phyloP scores from a whole-genome alignment of 2,329 filamentous ascomycete species.

The Phyllosticta citribraziliensis region DNA sequence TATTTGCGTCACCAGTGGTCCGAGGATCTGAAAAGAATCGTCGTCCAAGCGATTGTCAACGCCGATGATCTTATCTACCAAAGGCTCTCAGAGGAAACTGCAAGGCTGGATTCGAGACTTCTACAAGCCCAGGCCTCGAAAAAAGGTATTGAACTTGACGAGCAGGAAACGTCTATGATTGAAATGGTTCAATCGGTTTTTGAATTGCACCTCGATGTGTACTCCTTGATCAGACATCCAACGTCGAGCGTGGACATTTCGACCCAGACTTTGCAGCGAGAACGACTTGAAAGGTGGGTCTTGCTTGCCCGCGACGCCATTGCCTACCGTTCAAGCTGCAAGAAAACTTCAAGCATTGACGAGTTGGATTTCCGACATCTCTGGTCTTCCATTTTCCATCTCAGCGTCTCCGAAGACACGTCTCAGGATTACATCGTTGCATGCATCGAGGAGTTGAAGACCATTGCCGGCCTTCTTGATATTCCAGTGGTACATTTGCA shows the following conservation, averaged over 20 bases:
- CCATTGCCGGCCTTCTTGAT: conserved; percentile 38
- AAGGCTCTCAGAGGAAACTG: conserved; percentile 27
- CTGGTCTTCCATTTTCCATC: conserved; percentile 55
- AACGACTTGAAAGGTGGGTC: conserved; percentile 53
- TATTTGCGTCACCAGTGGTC: conserved; percentile 48
- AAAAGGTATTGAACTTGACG: conserved; percentile 16
- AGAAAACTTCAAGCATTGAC: conserved; percentile 19
- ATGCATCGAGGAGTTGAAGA: conserved; percentile 54
- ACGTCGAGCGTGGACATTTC: conserved; percentile 45
- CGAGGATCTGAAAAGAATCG: conserved; percentile 43
- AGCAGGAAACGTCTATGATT: conserved; percentile 29
- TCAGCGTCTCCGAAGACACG: conserved; percentile 47
- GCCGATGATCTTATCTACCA: conserved; percentile 46
- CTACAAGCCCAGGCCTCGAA: conserved; percentile 16
- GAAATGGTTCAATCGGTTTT: conserved; percentile 52
- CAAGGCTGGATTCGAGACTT: conserved; percentile 19
- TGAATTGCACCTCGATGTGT: conserved; percentile 58
- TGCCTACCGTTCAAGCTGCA: conserved; percentile 23
- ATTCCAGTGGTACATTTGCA: conserved; percentile 51
- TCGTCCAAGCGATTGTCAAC: conserved; percentile 43
- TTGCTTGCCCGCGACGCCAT: conserved; percentile 47
- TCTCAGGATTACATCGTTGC: conserved; percentile 50
- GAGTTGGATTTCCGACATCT: conserved; percentile 50
- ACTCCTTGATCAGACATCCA: conserved; percentile 51
- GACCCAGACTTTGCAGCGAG: conserved; percentile 44